Percentiles rank a stretch among this genome's conserved stretches.
phyloP scores from a whole-genome alignment of 2,329 filamentous ascomycete genomes.

The Aspergillus sp. region DNA sequence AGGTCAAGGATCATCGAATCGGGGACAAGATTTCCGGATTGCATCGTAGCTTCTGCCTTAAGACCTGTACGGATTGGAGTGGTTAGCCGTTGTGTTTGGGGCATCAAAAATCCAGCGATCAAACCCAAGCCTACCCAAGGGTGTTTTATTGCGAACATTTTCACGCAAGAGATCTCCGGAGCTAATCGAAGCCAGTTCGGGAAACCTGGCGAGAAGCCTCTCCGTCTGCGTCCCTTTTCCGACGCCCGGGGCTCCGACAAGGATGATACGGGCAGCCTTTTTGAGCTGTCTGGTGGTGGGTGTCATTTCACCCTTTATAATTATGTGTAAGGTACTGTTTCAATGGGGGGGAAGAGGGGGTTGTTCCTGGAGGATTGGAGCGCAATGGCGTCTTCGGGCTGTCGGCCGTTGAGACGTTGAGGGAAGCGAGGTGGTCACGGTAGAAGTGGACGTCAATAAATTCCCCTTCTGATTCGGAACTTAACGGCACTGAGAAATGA shows the following conservation, averaged over 20 bases:
- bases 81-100: constrained; percentile 1
- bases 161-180: constrained; percentile 88
- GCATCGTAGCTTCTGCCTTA: constrained; percentile 86
- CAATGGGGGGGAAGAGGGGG: not conserved
- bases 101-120: not conserved
- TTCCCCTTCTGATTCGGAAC: constrained; percentile 1
- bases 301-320: constrained; percentile 26
- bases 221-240: constrained; percentile 97
- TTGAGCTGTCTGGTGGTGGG: constrained; percentile 56
- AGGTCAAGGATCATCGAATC: constrained; percentile 89
- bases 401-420: not conserved
- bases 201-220: constrained; percentile 80
- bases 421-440: not conserved
- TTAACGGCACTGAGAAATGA: not conserved
- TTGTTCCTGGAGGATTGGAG: not conserved
- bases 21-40: constrained; percentile 82
- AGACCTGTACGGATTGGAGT: constrained; percentile 60
- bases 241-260: constrained; percentile 93
- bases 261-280: constrained; percentile 85
- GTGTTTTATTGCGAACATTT: constrained; percentile 86
- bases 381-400: not conserved
- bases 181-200: constrained; percentile 85
- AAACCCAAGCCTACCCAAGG: constrained; percentile 63
- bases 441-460: not conserved
- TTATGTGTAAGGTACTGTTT: not conserved